Evolutionary conservation across 2,329 filamentous ascomycete species (phyloP).

Genomic region (Rhexocercosporidium sp.): DNA sequence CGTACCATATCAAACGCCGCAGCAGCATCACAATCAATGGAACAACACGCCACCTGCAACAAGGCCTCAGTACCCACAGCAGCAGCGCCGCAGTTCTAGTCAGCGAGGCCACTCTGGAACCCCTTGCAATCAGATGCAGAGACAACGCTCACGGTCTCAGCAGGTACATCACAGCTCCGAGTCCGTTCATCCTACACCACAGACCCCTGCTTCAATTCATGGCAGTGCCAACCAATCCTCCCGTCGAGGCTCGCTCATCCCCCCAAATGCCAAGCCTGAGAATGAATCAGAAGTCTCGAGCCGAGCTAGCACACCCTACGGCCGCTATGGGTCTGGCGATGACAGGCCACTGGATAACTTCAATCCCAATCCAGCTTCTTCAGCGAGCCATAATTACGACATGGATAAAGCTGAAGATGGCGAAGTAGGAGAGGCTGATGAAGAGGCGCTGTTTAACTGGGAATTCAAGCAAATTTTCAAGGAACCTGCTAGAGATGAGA

Average conservation of each 20-base stretch:
- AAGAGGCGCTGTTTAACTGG: conserved; percentile 46
- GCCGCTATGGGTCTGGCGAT: neutral
- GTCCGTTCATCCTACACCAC: conserved; percentile 22
- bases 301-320: conserved; percentile 22
- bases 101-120: conserved; percentile 24
- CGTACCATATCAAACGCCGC: conserved; percentile 22
- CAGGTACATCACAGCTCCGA: conserved; percentile 22
- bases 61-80: conserved; percentile 23
- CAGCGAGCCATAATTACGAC: conserved; percentile 1
- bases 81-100: conserved; percentile 23
- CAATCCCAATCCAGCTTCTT: neutral
- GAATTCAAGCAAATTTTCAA: conserved; percentile 49
- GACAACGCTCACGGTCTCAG: conserved; percentile 14
- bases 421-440: conserved; percentile 27
- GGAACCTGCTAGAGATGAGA: conserved; percentile 44
- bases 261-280: neutral
- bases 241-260: conserved; percentile 7
- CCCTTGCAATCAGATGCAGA: conserved; percentile 24
- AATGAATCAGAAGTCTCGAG: conserved; percentile 25
- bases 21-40: conserved; percentile 22
- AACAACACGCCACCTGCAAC: conserved; percentile 23
- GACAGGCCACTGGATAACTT: neutral
- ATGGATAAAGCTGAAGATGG: conserved; percentile 13
- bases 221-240: conserved; percentile 22
- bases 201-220: conserved; percentile 23